phyloP scores from a whole-genome alignment of 805 yeast species.

The Cyberlindnera maclurae region DNA sequence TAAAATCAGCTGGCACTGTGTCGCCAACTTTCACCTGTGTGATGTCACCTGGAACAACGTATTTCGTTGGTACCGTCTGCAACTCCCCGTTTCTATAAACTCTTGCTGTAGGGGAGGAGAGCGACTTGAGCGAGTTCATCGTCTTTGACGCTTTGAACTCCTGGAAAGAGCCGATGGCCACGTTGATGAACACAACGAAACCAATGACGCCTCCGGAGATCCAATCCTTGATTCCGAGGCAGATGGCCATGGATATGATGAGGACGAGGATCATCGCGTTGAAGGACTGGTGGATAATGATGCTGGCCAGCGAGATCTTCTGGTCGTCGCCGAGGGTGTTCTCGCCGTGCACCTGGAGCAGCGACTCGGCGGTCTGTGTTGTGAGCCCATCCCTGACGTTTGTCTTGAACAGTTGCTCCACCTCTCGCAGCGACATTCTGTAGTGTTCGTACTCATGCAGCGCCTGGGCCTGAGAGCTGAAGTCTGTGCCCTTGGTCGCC shows the following conservation, averaged over 20 bases:
- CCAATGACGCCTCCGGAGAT: constrained; percentile 78
- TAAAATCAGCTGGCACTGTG: constrained; percentile 67
- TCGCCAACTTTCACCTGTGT: constrained; percentile 62
- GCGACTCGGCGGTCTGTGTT: constrained; percentile 25
- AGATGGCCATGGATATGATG: constrained; percentile 60
- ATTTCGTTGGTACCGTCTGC: constrained; percentile 49
- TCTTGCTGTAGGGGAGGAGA: constrained; percentile 65
- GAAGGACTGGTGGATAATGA: constrained; percentile 58
- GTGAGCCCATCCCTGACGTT: constrained; percentile 43
- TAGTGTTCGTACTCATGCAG: constrained; percentile 20
- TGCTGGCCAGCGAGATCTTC: constrained; percentile 44
- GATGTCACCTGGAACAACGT: constrained; percentile 70
- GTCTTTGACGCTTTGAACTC: constrained; percentile 73
- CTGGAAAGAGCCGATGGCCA: constrained; percentile 61
- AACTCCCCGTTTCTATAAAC: constrained; percentile 58
- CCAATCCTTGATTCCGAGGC: constrained; percentile 70
- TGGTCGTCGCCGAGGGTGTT: constrained; percentile 57
- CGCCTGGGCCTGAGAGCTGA: constrained; percentile 3
- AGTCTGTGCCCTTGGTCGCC: constrained; percentile 5
- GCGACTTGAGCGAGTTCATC: constrained; percentile 62
- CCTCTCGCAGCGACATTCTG: constrained; percentile 27
- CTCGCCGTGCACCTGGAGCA: constrained; percentile 38
- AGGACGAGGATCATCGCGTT: constrained; percentile 77
- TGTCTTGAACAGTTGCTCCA: constrained; percentile 34
- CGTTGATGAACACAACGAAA: constrained; percentile 57